Evolutionary conservation across 345 rosid species (phyloP).

Genomic region (Dipteronia sinensis): DNA sequence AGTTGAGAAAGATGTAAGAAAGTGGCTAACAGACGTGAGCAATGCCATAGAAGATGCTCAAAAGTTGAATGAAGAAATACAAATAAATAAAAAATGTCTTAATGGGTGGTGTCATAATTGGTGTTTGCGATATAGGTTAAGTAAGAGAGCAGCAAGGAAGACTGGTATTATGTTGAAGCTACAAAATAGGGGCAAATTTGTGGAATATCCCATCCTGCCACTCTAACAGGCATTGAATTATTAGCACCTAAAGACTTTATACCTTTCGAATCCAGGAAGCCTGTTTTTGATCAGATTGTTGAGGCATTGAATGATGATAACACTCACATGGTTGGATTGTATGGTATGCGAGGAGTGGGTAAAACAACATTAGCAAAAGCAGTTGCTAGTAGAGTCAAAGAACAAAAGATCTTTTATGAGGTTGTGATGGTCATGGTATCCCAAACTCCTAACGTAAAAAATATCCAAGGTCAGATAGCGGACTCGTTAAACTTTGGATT

Average conservation of each 20-base stretch:
- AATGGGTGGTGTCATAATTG: neutral
- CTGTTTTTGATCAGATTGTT: neutral
- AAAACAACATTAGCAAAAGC: conserved; percentile 27
- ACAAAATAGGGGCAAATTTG: neutral
- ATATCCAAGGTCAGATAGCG: neutral
- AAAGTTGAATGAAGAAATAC: too few species aligned
- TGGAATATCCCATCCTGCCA: neutral
- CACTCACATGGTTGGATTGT: conserved; percentile 16
- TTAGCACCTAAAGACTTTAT: neutral
- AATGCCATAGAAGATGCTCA: too few species aligned
- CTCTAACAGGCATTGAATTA: neutral
- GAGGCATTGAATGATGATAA: neutral
- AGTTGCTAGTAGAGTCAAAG: neutral
- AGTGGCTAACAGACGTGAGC: neutral
- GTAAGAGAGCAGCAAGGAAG: neutral
- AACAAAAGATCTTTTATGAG: neutral
- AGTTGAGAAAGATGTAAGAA: neutral
- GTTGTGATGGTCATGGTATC: neutral
- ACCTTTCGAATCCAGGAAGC: neutral
- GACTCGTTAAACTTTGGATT: neutral
- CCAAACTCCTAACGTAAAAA: neutral
- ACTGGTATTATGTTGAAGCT: neutral
- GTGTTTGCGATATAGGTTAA: too few species aligned
- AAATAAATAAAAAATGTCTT: neutral
- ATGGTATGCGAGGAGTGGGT: conserved; percentile 21